Evolutionary conservation across 352 stramenopile species (phyloP), one percentile per base, ranked within the genome.

Genomic region (Phytopythium oedochilum): DNA sequence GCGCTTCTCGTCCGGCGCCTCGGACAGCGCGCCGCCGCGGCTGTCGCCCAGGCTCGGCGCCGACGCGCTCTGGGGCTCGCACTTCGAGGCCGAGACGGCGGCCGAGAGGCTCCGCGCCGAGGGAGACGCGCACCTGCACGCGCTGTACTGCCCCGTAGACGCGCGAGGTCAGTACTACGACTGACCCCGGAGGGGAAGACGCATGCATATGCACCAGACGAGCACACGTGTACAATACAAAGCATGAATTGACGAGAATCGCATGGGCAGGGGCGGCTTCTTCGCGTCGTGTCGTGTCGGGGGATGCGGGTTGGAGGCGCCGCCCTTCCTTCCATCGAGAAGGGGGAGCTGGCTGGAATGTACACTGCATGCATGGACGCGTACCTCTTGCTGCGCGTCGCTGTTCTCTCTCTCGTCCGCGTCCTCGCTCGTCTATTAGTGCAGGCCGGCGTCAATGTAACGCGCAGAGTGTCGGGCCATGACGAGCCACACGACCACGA

Each of bases 401-500:
- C 35, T 18, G 40, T 15, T 47, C 23, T 31, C 25, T 49, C 43
- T 51, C 39, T 45, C 39, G n/a, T n/a, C n/a, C n/a, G n/a, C n/a
- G n/a, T 45, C 15, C 25, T 9, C 18, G 10, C 7, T 25, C 12
- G 12, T 6, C 31, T 39, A 20, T 23, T 63, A 72, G 14, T 54
- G 52, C 44, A 64, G 11, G 14, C 64, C 55, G 8, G 22, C 20
- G 20, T 61, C 26, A n/a, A 56, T 14, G 36, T 50, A 35, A 17
- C 60, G 64, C 20, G 29, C 62, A 34, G 47, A 53, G 51, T 71
- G 66, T 51, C 73, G 69, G 5, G 71, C 60, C 5, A 69, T 75
- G 23, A 75, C 73, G 8, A 92, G 63, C 61, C 76, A 93, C 43
- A 88, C 61, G 28, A 93, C 73, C 10, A 86, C 26, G 29, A 68